Percentiles rank a stretch among this genome's conserved stretches.
Conservation (phyloP, 768 basidiomycete genomes). For the Naganishia randhawae region DNA sequence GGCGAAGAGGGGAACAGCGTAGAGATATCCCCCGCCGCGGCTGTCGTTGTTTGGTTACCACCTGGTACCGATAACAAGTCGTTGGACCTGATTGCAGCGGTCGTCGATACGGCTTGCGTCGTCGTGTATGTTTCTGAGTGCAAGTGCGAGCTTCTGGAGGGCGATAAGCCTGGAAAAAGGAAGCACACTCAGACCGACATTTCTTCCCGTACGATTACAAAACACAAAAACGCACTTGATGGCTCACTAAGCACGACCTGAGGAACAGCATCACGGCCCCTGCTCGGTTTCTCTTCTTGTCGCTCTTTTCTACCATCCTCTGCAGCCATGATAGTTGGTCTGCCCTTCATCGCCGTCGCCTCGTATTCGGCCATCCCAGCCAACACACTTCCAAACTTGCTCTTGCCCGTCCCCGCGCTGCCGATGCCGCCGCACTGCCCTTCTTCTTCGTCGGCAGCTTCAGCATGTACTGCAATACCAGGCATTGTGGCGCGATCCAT, state of each 20-base stretch:
- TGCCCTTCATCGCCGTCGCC: no score
- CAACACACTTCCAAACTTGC: not conserved
- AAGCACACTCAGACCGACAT: no score
- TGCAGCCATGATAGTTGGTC: no score
- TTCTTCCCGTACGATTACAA: not conserved
- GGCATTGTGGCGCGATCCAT: not conserved
- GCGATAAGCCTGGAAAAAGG: no score
- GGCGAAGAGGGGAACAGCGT: conserved; percentile 13
- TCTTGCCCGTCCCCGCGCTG: not conserved
- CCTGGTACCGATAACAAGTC: not conserved
- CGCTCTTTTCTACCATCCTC: no score
- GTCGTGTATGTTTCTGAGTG: no score
- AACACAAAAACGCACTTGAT: not conserved
- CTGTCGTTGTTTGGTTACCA: not conserved
- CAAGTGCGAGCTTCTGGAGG: no score
- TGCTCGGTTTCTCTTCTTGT: no score
- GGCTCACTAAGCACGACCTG: not conserved
- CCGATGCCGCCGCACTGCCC: not conserved
- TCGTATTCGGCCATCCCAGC: conserved; percentile 19
- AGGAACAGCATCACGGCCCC: no score
- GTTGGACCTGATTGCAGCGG: not conserved
- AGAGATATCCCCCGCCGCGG: not conserved
- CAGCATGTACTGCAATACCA: no score
- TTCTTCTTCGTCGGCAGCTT: not conserved
- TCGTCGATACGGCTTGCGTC: no score